Conservation (phyloP, 306 rosid species). For the Corylus avellana region DNA sequence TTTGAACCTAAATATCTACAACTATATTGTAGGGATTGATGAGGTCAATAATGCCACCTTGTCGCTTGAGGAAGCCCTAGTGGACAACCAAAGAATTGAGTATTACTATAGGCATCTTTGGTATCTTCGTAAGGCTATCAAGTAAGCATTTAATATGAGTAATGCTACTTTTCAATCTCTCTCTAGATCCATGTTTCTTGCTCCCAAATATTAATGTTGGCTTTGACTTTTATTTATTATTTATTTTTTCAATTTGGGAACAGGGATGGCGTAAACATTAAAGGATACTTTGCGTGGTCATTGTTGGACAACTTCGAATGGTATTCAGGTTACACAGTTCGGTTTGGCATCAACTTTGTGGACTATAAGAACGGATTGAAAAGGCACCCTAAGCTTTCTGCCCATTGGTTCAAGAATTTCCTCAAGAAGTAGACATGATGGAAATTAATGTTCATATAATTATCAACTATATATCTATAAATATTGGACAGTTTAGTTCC, state of each 20-base stretch:
- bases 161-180: background rate
- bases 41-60: constrained; percentile 50
- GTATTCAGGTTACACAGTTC: constrained; percentile 44
- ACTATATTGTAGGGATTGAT: constrained; percentile 45
- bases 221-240: background rate
- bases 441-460: background rate
- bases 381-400: constrained; percentile 51
- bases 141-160: constrained; percentile 18
- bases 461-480: background rate
- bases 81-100: constrained; percentile 43
- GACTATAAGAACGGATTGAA: constrained; percentile 47
- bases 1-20: background rate
- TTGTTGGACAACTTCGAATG: constrained; percentile 54
- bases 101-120: constrained; percentile 40
- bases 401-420: constrained; percentile 55
- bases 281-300: constrained; percentile 65
- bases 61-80: constrained; percentile 35
- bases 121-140: constrained; percentile 36
- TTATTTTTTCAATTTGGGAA: background rate
- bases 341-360: constrained; percentile 47
- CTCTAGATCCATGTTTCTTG: background rate
- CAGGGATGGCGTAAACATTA: constrained; percentile 43
- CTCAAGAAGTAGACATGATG: constrained; percentile 19
- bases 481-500: background rate
- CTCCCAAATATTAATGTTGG: background rate